Evolutionary conservation across 169 alveolate species (phyloP).

Genomic region (Plasmodium billcollinsi): DNA sequence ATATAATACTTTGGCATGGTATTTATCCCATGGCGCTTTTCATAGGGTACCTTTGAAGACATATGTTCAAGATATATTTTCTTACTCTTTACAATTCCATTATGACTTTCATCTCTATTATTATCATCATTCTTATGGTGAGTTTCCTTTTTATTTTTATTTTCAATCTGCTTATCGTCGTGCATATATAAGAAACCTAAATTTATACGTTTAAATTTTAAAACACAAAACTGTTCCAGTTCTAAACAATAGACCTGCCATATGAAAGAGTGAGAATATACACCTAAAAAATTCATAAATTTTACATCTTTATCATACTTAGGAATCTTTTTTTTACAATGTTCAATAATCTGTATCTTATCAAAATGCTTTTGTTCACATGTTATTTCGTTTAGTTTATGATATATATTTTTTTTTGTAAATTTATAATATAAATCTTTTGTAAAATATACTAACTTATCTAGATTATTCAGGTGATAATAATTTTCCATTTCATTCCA

Average conservation of each 20-base stretch:
- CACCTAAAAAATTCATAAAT: constrained; percentile 66
- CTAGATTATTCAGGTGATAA: constrained; percentile 38
- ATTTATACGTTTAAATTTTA: constrained; percentile 31
- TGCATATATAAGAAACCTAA: background rate
- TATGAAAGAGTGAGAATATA: constrained; percentile 59
- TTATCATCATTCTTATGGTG: background rate
- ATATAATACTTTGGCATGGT: too few species aligned
- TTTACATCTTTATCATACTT: constrained; percentile 21
- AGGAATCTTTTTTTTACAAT: constrained; percentile 51
- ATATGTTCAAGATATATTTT: too few species aligned
- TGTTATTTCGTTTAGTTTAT: constrained; percentile 53
- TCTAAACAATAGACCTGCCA: constrained; percentile 68
- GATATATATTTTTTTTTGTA: constrained; percentile 46
- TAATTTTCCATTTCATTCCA: constrained; percentile 71
- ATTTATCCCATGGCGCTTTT: too few species aligned
- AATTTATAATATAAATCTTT: constrained; percentile 64
- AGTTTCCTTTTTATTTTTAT: background rate
- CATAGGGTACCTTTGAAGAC: too few species aligned
- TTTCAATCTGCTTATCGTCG: background rate
- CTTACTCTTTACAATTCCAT: too few species aligned
- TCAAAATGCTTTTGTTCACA: constrained; percentile 76
- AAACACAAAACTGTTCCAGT: constrained; percentile 26
- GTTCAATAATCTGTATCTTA: constrained; percentile 52
- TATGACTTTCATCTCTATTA: background rate
- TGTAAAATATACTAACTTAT: constrained; percentile 53